Percentiles rank a stretch among this genome's conserved stretches.
These are phyloP conservation scores for Alternaria sp. DNA, from an alignment of 2,329 filamentous ascomycete species.

Conservation along the genomic window DNA sequence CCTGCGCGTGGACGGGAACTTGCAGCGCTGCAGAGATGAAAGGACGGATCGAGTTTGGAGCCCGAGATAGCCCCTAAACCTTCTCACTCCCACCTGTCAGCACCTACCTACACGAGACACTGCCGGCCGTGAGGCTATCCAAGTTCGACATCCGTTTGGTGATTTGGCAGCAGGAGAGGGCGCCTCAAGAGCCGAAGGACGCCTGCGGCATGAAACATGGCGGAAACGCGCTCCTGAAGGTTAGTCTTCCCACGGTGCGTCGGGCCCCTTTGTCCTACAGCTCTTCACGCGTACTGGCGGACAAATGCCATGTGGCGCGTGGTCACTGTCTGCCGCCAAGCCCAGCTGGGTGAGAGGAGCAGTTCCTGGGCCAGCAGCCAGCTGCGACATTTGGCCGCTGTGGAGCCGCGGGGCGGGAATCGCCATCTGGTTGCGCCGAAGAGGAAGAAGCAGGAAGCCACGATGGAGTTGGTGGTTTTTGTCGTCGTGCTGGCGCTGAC, in stretches of 20 bases:
- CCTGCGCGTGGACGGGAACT: conserved; percentile 31
- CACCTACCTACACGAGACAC: conserved; percentile 2
- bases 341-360: conserved; percentile 25
- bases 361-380: conserved; percentile 16
- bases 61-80: conserved; percentile 40
- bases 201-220: conserved; percentile 42
- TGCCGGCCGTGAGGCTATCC: conserved; percentile 28
- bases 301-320: conserved; percentile 16
- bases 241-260: conserved; percentile 13
- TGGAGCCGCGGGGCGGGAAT: conserved; percentile 25
- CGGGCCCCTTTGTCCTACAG: conserved; percentile 13
- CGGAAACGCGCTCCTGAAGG: conserved; percentile 16
- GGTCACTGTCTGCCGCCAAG: conserved; percentile 23
- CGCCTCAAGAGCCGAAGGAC: conserved; percentile 21
- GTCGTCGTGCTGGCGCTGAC: conserved; percentile 1
- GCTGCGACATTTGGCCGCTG: conserved; percentile 31
- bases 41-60: conserved; percentile 34
- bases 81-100: not conserved
- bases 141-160: conserved; percentile 41
- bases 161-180: conserved; percentile 43
- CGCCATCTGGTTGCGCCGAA: not conserved
- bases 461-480: not conserved
- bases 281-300: conserved; percentile 16
- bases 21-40: conserved; percentile 37
- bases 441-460: not conserved